Base-by-base conservation (phyloP, 805 yeast genomes). In the Cyberlindnera xishuangbannaensis region DNA sequence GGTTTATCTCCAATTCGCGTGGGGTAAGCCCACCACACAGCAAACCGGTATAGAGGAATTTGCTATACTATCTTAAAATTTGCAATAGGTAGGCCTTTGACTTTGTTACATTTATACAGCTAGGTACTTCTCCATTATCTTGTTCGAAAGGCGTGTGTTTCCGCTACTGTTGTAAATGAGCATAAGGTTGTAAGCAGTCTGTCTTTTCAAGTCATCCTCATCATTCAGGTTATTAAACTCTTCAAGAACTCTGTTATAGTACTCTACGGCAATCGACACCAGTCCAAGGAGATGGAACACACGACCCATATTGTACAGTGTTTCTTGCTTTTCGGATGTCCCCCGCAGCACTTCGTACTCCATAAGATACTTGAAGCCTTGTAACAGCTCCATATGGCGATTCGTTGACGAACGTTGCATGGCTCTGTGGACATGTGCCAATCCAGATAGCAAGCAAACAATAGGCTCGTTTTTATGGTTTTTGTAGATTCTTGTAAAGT, bases 321-420 rank as follows among this genome's bases (percentile, higher is more conserved):
- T 76, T 51, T 92, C 98, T 56, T 84, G 90, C 25, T 56, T 55
- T 44, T 80, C 87, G 34, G 67, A 65, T 29, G 41, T 29, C 6
- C 56, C 55, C 37, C 92, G 62, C 6, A 69, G 51, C 13, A 73
- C 75, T 25, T 67, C 65, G 48, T 92, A 92, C 45, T 85, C 92
- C 51, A 73, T 58, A 40, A 92, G 53, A 48, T 73, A 87, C 36
- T 88, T 76, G 29, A 92, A 60, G 0, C 96, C 97, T 51, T 92
- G 97, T 2, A 92, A 61, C 15, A 92, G 65, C 51, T 88, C 97
- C 37, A 83, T 67, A 50, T 90, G 96, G 36, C 97, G 73, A 55
- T 86, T 84, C 6, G 78, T 69, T 5, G 95, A 80, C 38, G 84
- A 76, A 41, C 98, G 68, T 58, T 92, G 97, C 78, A 88, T 80